Evolutionary conservation across 192 early-diverging fungal genomes (phyloP), one percentile per base, ranked within the genome.

Genomic region (Haplosporangium gracile): DNA sequence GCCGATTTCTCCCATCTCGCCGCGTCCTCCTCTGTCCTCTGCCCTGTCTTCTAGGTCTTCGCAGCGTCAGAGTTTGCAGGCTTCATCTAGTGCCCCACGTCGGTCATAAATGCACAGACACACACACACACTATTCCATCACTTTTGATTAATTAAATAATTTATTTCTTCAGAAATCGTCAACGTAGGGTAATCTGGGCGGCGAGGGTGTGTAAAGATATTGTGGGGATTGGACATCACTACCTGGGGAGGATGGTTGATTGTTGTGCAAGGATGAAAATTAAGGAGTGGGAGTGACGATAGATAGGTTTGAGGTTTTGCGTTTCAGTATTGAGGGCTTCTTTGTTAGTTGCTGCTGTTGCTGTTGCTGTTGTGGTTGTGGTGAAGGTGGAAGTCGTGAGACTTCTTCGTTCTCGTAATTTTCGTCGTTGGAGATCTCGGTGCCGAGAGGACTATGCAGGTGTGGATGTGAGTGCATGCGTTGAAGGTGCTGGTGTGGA

Each of bases 1-100:
- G n/a, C 81, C 81, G 18, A 70, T 77, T 5, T 76, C 75, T 5
- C 75, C 75, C 40, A 76, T 76, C 8, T 77, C 76, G 29, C 76
- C 76, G 60, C 76, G 81, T 45, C 81, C 74, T 11, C 22, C 70
- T 5, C 4, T 70, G 20, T 72, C 69, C 0, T 72, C 42, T 57
- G 74, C 60, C 4, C 57, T 40, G 7, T 74, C 71, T 7, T 82
- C 81, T 3, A 49, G 81, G 20, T 72, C 77, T 20, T 77, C 76
- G 2, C 70, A 82, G 24, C 81, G 81, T 13, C 75, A 68, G 60
- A 82, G 76, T 34, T 68, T 43, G 0, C 81, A 82, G n/a, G 40
- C 43, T 70, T 16, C 34, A n/a, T 6, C 51, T 51, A 51, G 20
- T 51, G 5, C 49, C 49, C 18, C 49, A 0, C 49, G 49, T 22